These are phyloP conservation scores for Candida taoyuanica DNA, from an alignment of 805 yeast genomes.

Conservation along the genomic window DNA sequence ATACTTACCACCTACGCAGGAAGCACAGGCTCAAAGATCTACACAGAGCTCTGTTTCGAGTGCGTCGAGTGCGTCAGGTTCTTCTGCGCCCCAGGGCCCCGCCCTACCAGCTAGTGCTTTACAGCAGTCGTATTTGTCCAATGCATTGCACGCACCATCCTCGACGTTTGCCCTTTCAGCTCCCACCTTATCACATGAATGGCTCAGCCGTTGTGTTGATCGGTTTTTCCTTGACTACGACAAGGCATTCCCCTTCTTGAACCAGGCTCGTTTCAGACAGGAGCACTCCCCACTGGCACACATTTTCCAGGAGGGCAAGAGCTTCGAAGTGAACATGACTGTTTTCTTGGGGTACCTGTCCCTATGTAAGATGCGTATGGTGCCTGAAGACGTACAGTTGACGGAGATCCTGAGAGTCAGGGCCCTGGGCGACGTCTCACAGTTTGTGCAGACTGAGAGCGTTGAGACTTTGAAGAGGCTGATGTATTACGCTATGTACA, in stretches of 20 bases:
- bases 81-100: too few relatives aligned
- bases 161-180: conserved; percentile 1
- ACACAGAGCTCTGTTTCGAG: background rate
- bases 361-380: conserved; percentile 36
- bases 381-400: conserved; percentile 33
- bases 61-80: background rate
- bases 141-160: conserved; percentile 5
- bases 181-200: conserved; percentile 1
- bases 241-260: conserved; percentile 12
- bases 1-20: conserved; percentile 2
- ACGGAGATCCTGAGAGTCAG: conserved; percentile 37
- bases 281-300: conserved; percentile 13
- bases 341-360: conserved; percentile 53
- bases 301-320: conserved; percentile 24
- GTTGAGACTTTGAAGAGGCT: conserved; percentile 38
- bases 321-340: conserved; percentile 47
- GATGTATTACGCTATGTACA: conserved; percentile 43
- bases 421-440: conserved; percentile 37
- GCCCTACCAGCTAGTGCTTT: conserved; percentile 3
- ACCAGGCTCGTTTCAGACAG: conserved; percentile 21
- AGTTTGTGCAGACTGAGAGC: conserved; percentile 36
- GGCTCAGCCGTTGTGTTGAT: conserved; percentile 4
- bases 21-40: conserved; percentile 1
- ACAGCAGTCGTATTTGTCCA: conserved; percentile 9
- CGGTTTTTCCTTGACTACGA: conserved; percentile 31